These are phyloP conservation scores for Candida frijolesensis DNA, from an alignment of 1,139 yeast species.

Conservation along the genomic window DNA sequence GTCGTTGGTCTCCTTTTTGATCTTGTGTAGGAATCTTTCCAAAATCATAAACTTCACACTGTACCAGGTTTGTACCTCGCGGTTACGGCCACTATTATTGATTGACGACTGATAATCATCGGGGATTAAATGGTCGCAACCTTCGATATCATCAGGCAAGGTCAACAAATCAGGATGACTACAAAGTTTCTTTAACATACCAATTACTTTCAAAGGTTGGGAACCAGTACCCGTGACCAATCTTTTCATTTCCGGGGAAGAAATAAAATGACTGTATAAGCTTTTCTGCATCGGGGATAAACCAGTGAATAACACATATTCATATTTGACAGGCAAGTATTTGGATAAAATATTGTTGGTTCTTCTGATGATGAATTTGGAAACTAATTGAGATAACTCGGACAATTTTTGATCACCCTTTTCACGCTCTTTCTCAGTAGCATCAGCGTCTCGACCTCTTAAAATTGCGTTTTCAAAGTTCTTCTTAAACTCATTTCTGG, in stretches of 20 bases:
- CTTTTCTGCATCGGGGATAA: conserved; percentile 76
- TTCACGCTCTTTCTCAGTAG: conserved; percentile 75
- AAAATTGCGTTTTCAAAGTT: conserved; percentile 82
- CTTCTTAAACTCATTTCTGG: conserved; percentile 79
- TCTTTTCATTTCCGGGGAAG: conserved; percentile 77
- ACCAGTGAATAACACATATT: conserved; percentile 90
- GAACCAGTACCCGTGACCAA: conserved; percentile 72
- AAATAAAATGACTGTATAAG: conserved; percentile 72
- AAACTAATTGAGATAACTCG: conserved; percentile 76
- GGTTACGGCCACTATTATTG: conserved; percentile 35
- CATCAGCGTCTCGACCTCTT: conserved; percentile 87
- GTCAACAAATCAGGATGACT: conserved; percentile 88
- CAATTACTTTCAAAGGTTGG: conserved; percentile 90
- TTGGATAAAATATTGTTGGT: conserved; percentile 94
- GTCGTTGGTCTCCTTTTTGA: conserved; percentile 81
- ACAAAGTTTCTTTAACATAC: conserved; percentile 82
- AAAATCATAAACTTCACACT: conserved; percentile 65
- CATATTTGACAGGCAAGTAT: conserved; percentile 92
- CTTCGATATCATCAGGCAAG: conserved; percentile 75
- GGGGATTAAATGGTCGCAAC: conserved; percentile 67
- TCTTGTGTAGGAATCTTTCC: conserved; percentile 76
- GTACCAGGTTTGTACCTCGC: conserved; percentile 61
- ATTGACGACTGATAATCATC: conserved; percentile 60
- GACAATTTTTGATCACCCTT: conserved; percentile 72
- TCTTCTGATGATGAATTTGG: conserved; percentile 89